phyloP scores from a whole-genome alignment of 129 eudicot genomes.

The Chrysanthemum lavandulifolium region DNA sequence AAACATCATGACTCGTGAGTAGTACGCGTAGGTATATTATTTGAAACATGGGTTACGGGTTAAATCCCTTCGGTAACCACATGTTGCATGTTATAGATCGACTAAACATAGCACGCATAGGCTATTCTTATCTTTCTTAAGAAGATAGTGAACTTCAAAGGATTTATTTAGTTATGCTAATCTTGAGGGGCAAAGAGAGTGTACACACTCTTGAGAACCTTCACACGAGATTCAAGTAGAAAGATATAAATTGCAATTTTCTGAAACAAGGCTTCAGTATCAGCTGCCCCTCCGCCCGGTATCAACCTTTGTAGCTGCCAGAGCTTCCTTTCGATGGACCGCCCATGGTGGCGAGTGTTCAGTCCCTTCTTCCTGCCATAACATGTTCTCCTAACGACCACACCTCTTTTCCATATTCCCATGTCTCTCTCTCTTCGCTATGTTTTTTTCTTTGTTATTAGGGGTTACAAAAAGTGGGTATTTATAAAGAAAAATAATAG shows the following conservation, averaged over 20 bases:
- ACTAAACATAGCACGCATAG: too few relatives aligned
- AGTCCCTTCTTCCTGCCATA: conserved; percentile 25
- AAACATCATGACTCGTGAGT: too few relatives aligned
- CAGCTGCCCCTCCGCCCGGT: conserved; percentile 26
- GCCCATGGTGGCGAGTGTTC: conserved; percentile 1
- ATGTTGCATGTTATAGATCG: background rate
- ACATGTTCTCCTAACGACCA: conserved; percentile 21
- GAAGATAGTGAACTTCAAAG: background rate
- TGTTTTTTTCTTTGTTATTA: background rate
- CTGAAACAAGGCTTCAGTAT: conserved; percentile 29
- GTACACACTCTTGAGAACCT: conserved; percentile 30
- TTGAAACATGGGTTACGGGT: too few relatives aligned
- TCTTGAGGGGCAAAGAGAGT: conserved; percentile 26
- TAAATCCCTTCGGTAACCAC: too few relatives aligned
- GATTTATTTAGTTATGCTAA: background rate
- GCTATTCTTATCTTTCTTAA: background rate
- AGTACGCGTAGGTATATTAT: too few relatives aligned
- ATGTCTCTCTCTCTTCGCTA: conserved; percentile 14
- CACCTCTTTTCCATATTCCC: conserved; percentile 31
- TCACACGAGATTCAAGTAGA: conserved; percentile 33
- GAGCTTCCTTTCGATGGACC: conserved; percentile 26
- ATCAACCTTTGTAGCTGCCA: conserved; percentile 32
- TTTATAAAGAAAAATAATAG: conserved; percentile 26
- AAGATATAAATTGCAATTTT: conserved; percentile 27
- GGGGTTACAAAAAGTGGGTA: conserved; percentile 16